Percentiles rank a stretch among this genome's conserved stretches.
Conservation (phyloP, 352 stramenopile species). For the Phytophthora pini region DNA sequence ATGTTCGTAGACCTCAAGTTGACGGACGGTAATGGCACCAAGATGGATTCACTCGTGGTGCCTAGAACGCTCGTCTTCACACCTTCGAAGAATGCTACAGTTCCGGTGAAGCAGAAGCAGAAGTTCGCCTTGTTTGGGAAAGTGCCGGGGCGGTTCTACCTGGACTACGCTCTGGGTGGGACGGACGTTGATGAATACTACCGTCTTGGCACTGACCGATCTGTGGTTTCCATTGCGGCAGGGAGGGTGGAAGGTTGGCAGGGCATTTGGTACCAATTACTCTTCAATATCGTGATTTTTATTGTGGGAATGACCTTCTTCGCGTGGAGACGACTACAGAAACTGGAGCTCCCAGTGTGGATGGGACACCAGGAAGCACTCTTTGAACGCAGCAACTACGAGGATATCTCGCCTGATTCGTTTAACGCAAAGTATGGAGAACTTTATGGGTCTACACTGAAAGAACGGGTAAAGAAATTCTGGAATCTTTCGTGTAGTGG, state of each 20-base stretch:
- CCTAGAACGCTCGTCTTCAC: constrained; percentile 50
- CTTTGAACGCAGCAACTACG: constrained; percentile 82
- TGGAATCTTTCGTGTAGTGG: constrained; percentile 50
- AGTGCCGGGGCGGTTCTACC: constrained; percentile 55
- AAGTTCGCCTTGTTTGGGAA: constrained; percentile 54
- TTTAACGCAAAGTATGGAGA: constrained; percentile 62
- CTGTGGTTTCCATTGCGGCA: constrained; percentile 62
- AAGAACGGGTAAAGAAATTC: constrained; percentile 58
- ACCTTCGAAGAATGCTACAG: constrained; percentile 29
- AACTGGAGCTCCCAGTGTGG: constrained; percentile 68
- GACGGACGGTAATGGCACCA: constrained; percentile 48
- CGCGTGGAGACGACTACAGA: constrained; percentile 60
- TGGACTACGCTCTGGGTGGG: constrained; percentile 55
- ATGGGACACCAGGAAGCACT: constrained; percentile 59
- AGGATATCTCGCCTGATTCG: constrained; percentile 44
- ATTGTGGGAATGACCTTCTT: constrained; percentile 64
- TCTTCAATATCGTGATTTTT: constrained; percentile 70
- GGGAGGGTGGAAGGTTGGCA: constrained; percentile 57
- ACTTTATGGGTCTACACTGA: constrained; percentile 45
- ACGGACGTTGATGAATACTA: constrained; percentile 50
- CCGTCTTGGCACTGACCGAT: constrained; percentile 52
- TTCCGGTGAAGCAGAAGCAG: constrained; percentile 31
- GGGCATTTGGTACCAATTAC: constrained; percentile 72
- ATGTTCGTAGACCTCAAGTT: constrained; percentile 57
- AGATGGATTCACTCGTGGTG: constrained; percentile 38